Conservation (phyloP, 2,329 filamentous ascomycete genomes). For the Mariannaea sp. region DNA sequence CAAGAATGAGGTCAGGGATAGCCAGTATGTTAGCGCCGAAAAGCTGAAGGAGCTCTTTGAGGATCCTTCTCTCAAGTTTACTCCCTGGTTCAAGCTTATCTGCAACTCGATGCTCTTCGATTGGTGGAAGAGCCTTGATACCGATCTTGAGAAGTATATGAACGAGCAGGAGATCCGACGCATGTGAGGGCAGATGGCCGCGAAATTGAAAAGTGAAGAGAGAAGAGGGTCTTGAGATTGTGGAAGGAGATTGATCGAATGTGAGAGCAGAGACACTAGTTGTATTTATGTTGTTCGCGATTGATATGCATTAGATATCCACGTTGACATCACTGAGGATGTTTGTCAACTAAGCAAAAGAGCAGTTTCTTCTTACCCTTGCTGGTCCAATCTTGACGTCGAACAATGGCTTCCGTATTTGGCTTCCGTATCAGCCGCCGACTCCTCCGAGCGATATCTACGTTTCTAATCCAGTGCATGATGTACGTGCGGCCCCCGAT, state of each 20-base stretch:
- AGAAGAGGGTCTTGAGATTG: constrained; percentile 4
- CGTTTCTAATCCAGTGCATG: constrained; percentile 1
- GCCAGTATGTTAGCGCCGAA: constrained; percentile 80
- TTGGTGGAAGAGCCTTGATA: constrained; percentile 90
- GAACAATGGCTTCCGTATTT: too few species aligned
- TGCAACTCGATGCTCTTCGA: constrained; percentile 97
- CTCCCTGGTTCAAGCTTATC: constrained; percentile 99
- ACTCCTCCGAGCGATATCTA: background rate
- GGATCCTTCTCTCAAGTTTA: constrained; percentile 82
- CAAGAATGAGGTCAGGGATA: constrained; percentile 86
- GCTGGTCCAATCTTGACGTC: too few species aligned
- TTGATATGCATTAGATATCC: constrained; percentile 40
- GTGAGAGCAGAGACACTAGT: constrained; percentile 9
- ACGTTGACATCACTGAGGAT: constrained; percentile 17
- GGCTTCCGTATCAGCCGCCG: background rate
- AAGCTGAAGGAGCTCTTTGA: constrained; percentile 85
- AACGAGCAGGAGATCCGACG: constrained; percentile 86
- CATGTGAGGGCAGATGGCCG: constrained; percentile 56
- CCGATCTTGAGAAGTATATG: constrained; percentile 81
- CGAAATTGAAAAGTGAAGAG: constrained; percentile 13
- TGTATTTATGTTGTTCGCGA: constrained; percentile 26
- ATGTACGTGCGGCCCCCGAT: constrained; percentile 1
- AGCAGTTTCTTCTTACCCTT: constrained; percentile 24
- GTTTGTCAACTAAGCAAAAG: constrained; percentile 12
- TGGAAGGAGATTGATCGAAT: constrained; percentile 5